Base-by-base conservation (phyloP, 805 yeast species). In the Yarrowia bubula region DNA sequence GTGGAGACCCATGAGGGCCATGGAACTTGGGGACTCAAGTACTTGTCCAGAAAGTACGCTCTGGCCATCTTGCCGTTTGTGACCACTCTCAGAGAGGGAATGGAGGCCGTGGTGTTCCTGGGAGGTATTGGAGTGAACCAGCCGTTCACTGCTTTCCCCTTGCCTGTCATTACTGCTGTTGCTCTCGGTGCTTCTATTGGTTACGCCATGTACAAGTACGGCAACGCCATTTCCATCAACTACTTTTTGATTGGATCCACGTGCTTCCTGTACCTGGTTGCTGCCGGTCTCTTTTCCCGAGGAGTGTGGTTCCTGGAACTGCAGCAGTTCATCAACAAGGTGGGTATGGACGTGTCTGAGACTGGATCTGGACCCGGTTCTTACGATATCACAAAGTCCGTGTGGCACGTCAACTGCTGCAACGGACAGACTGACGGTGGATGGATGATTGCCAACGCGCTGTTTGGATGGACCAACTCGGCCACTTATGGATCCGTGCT, bases 401-500 rank as follows among this genome's bases (percentile, higher is more conserved):
- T 93, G 33, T 93, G 97, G 92, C 99, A 93, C 79, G 96, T 93
- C 68, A 92, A 93, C 83, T 93, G 98, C 80, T 93, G 98, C 80
- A 92, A 92, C 78, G 98, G 98, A 50, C 92, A 88, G 77, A 80
- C 82, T 67, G 93, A 89, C 77, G 86, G 88, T 70, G 98, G 98
- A 79, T 93, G 98, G 98, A 97, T 92, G 84, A 86, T 93, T 68
- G 95, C 95, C 83, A 93, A 93, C 74, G 90, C 98, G 31, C 77
- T 93, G 66, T 80, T 93, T 69, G 99, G 98, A 68, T 93, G 99
- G 99, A 97, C 92, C 80, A 93, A 93, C 78, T 84, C 96, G 64
- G 98, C 97, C 67, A 91, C 96, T 70, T 84, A 90, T 75, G 97
- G 97, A 66, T 90, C 97, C 3, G 92, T 93, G 66, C 78, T 93